phyloP scores from a whole-genome alignment of 2,329 filamentous ascomycete species.

The Aphanoascus verrucosus region DNA sequence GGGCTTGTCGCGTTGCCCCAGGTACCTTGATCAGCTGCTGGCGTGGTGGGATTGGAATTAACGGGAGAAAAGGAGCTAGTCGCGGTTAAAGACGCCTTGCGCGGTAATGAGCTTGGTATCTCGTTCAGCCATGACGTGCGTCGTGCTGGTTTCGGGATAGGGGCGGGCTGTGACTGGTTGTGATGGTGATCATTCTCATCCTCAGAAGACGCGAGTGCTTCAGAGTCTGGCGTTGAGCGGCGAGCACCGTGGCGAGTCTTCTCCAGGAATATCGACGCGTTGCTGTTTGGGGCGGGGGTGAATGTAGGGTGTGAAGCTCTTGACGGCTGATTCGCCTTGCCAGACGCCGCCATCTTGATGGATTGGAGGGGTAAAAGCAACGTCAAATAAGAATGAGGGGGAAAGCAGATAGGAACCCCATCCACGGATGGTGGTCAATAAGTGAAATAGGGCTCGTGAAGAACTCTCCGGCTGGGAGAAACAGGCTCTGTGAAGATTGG shows the following conservation, averaged over 20 bases:
- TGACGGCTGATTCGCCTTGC: conserved; percentile 10
- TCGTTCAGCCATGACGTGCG: conserved; percentile 83
- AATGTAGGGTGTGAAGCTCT: conserved; percentile 36
- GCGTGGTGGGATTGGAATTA: conserved; percentile 69
- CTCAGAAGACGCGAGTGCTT: conserved; percentile 86
- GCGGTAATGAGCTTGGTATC: conserved; percentile 54
- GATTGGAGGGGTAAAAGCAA: neutral
- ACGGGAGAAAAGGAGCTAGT: conserved; percentile 68
- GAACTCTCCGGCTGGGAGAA: neutral
- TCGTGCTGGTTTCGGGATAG: conserved; percentile 52
- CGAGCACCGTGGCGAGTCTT: conserved; percentile 60
- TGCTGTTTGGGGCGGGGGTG: conserved; percentile 39
- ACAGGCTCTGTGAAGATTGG: neutral
- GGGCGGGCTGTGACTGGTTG: conserved; percentile 41
- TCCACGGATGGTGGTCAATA: neutral
- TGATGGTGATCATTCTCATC: conserved; percentile 63
- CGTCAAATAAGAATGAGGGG: neutral
- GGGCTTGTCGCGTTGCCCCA: conserved; percentile 34
- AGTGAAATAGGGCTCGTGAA: neutral
- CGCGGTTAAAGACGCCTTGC: conserved; percentile 63
- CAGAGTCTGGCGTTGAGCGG: conserved; percentile 84
- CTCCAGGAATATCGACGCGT: conserved; percentile 57
- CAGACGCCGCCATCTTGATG: conserved; percentile 12
- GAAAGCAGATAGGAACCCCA: neutral
- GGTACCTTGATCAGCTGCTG: conserved; percentile 52